Evolutionary conservation across 2,329 filamentous ascomycete genomes (phyloP), one percentile per base, ranked within the genome.

Genomic region (Endoconidiophora laricicola): DNA sequence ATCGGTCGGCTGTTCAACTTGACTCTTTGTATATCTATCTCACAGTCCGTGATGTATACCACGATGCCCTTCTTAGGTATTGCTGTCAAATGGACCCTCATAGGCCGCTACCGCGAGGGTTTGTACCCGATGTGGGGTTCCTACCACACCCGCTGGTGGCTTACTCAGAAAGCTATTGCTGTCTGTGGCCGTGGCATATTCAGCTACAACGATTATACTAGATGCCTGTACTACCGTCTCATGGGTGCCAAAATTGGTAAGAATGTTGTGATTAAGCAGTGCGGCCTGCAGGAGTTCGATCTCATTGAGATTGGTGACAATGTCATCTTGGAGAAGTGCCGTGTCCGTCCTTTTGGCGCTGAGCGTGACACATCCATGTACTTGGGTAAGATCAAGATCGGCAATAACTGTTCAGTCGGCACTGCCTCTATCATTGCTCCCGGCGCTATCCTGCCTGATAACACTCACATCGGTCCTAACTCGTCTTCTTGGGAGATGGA

Each of bases 361-460:
- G 74, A 77, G 59, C 62, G 65, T n/a, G 76, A 76, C 57, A 74
- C 73, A 0, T 68, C 68, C 1, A 77, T 78, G 72, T 74, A 74
- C 51, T 63, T 78, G 9, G 71, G 69, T 9, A 62, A 60, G 5
- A 75, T 77, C 54, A 59, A 58, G 7, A 66, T 77, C 46, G 73
- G 72, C 1, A 60, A 61, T 6, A 67, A 71, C 43, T 64, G 65
- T 7, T 68, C 63, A 1, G 61, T 76, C 3, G 72, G 73, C 4
- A 55, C 69, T 2, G 63, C 67, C 3, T 70, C 72, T 1, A 66
- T 73, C 42, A 59, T 77, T 2, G 70, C 73, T 0, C 66, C 74
- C 1, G 73, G 73, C 1, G 66, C 71, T 0, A 59, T 54, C 4
- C 55, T 77, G 1, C 70, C 72, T 0, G 64, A 68, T 4, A 62